phyloP scores from a whole-genome alignment of 805 yeast species.

The Saccharomyces paradoxus region DNA sequence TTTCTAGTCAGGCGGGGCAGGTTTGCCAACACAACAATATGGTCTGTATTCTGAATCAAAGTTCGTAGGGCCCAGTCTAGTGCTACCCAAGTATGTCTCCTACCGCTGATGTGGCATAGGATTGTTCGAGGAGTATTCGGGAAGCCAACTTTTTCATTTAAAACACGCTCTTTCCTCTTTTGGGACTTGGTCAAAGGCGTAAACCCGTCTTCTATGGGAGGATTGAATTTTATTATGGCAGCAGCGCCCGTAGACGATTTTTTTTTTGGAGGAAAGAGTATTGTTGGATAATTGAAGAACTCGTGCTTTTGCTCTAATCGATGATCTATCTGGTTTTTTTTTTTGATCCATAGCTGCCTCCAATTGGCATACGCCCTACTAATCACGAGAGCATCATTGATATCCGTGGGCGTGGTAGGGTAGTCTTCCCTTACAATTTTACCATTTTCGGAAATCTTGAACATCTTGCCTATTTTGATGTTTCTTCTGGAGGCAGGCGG shows the following conservation, averaged over 20 bases:
- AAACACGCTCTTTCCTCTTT: constrained; percentile 11
- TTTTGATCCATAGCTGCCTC: constrained; percentile 14
- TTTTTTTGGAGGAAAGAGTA: constrained; percentile 8
- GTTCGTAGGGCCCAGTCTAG: constrained; percentile 56
- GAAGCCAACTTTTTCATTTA: constrained; percentile 13
- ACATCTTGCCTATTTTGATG: constrained; percentile 6
- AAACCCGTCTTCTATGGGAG: constrained; percentile 9
- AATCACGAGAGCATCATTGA: constrained; percentile 22
- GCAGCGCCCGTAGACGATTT: constrained; percentile 3
- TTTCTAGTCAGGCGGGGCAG: constrained; percentile 15
- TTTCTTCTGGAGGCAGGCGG: background rate
- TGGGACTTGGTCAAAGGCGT: constrained; percentile 14
- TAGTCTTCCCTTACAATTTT: constrained; percentile 26
- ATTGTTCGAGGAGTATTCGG: constrained; percentile 38
- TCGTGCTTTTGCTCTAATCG: constrained; percentile 8
- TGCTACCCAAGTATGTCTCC: constrained; percentile 75
- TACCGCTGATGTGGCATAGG: constrained; percentile 57
- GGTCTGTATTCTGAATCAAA: constrained; percentile 55
- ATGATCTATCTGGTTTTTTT: constrained; percentile 7
- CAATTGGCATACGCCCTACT: constrained; percentile 17
- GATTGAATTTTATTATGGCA: constrained; percentile 1
- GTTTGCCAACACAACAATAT: constrained; percentile 48
- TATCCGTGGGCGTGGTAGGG: constrained; percentile 25
- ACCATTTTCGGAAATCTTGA: constrained; percentile 20
- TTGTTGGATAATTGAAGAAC: constrained; percentile 15